Percentiles rank a stretch among this genome's conserved stretches.
These are phyloP conservation scores for Exsudoporus frostii DNA, from an alignment of 768 basidiomycete species.

Conservation along the genomic window DNA sequence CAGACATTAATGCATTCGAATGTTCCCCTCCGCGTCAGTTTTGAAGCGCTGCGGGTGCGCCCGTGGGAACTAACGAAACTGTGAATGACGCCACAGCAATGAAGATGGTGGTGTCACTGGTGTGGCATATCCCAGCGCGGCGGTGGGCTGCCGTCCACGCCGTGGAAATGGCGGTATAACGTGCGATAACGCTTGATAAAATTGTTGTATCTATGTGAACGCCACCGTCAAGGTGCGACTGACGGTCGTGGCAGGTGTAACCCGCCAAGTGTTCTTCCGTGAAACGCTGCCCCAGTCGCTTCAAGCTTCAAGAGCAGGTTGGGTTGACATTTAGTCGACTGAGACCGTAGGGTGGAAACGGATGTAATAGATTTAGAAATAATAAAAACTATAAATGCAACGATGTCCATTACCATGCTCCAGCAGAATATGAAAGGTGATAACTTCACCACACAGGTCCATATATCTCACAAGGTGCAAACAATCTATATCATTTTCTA, in stretches of 20 bases:
- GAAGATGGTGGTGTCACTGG: no score
- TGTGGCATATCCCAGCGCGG: no score
- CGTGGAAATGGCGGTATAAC: no score
- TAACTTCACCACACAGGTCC: slow-evolving; percentile 8
- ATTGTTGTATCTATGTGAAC: neutral
- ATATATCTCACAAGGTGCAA: neutral
- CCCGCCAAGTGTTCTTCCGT: neutral
- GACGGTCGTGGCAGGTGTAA: neutral
- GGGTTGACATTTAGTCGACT: neutral
- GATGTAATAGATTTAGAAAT: slow-evolving; percentile 25
- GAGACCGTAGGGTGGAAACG: neutral
- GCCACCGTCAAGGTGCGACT: neutral
- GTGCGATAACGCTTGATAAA: neutral
- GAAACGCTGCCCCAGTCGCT: neutral
- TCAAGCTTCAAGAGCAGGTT: neutral
- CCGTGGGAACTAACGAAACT: no score
- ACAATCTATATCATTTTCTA: slow-evolving; percentile 6
- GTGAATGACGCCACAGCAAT: no score
- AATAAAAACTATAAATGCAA: slow-evolving; percentile 20
- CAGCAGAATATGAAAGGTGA: neutral
- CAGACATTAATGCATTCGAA: no score
- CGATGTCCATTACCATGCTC: slow-evolving; percentile 14
- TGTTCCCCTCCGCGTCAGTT: no score
- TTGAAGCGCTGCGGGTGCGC: no score
- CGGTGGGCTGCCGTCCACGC: no score